A percentile compares a stretch with the other conserved stretches of the same genome.
Evolutionary conservation across 2,329 filamentous ascomycete species (phyloP).

Genomic region (Neopestalotiopsis sp.): DNA sequence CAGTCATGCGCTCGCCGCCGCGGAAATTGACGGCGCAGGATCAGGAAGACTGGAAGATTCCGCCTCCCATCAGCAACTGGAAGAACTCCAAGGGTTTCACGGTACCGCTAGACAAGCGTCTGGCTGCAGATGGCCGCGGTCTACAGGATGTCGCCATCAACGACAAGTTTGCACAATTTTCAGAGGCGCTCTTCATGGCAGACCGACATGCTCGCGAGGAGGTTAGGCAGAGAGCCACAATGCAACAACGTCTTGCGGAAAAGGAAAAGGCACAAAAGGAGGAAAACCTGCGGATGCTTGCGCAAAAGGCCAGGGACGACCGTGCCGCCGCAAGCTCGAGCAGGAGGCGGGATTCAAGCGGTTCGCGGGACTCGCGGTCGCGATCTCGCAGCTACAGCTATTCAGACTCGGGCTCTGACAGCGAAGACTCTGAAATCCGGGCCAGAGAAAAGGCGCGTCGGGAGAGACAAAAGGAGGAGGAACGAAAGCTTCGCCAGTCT

Average conservation of each 20-base stretch:
- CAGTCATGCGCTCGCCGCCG: conserved; percentile 93
- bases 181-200: conserved; percentile 91
- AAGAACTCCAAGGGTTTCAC: conserved; percentile 99
- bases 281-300: conserved; percentile 84
- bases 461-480: conserved; percentile 80
- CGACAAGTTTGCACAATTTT: conserved; percentile 97
- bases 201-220: conserved; percentile 95
- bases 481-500: conserved; percentile 89
- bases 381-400: conserved; percentile 58
- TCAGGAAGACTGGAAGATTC: conserved; percentile 92
- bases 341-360: conserved; percentile 50
- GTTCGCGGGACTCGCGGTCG: conserved; percentile 47
- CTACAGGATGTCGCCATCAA: conserved; percentile 95
- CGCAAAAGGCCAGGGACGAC: conserved; percentile 90
- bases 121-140: conserved; percentile 90
- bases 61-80: conserved; percentile 93
- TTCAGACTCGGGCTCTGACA: conserved; percentile 55
- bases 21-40: conserved; percentile 95
- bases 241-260: conserved; percentile 96
- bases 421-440: conserved; percentile 72
- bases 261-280: conserved; percentile 97
- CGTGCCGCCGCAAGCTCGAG: conserved; percentile 54
- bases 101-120: conserved; percentile 90
- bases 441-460: conserved; percentile 79
- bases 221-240: conserved; percentile 86